Percentiles rank a stretch among this genome's conserved stretches.
phyloP scores from a whole-genome alignment of 352 stramenopile species.

The Globisporangium ultimum region DNA sequence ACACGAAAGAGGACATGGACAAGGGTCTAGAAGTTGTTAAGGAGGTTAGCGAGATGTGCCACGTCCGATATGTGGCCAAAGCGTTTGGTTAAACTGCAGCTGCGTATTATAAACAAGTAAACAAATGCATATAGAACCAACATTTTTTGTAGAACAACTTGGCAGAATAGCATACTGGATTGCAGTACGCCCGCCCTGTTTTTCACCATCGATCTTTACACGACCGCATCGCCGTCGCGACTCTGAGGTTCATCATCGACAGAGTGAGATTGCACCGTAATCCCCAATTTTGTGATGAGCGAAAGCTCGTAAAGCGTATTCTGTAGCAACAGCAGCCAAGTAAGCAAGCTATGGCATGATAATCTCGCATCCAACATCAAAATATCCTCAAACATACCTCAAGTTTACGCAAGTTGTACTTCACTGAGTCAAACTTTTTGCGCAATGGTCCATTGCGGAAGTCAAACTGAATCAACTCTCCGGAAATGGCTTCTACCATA shows the following conservation, averaged over 20 bases:
- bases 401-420: conserved; percentile 93
- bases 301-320: conserved; percentile 94
- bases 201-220: background rate
- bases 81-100: conserved; percentile 9
- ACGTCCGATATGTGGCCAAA: conserved; percentile 26
- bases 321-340: conserved; percentile 21
- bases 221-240: conserved; percentile 2
- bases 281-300: conserved; percentile 64
- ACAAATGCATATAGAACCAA: background rate
- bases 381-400: conserved; percentile 48
- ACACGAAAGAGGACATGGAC: conserved; percentile 87
- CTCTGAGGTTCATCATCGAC: conserved; percentile 12
- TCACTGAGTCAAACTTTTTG: conserved; percentile 93
- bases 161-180: background rate
- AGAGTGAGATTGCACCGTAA: conserved; percentile 41
- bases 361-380: background rate
- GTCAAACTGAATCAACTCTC: conserved; percentile 92
- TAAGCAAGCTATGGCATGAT: background rate
- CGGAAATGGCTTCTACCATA: conserved; percentile 86
- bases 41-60: conserved; percentile 59
- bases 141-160: background rate
- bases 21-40: conserved; percentile 78
- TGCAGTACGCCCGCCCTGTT: too few species aligned
- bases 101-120: too few species aligned
- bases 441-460: conserved; percentile 92